Base-by-base conservation (phyloP, 768 basidiomycete genomes). In the Paxillus ammoniavirescens region DNA sequence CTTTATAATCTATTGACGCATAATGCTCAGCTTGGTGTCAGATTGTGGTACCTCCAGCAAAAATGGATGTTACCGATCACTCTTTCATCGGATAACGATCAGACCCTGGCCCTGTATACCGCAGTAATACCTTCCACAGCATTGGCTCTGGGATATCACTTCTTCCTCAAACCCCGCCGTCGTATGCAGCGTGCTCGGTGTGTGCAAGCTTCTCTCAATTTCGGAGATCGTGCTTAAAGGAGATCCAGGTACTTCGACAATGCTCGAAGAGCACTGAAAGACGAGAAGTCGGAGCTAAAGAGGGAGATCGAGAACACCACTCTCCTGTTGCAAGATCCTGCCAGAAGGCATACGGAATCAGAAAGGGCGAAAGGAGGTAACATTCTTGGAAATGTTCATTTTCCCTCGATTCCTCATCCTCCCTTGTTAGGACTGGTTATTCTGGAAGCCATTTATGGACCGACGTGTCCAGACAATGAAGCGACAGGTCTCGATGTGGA, bases 291-390 rank as follows among this genome's bases (percentile, higher is more conserved):
- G 10, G 83, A 82, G 62, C 71, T 82, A 59, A 75, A 79, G 62
- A 77, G 79, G 62, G 82, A 90, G 66, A 82, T 83, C 44, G 79
- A 84, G 56, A 82, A 86, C 8, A 83, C 83, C 7, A 70, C 77
- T 54, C 71, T 69, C 49, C 70, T 95, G 42, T 78, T 96, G 60
- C 79, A 78, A 58, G 86, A 91, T 52, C 76, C 80, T 14, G 89
- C 88, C 13, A 76, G 75, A 64, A 82, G 81, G 61, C 86, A 84
- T 62, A 77, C 76, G 55, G 77, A 83, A 35, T 69, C 77, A 23
- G 91, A 95, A 69, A 78, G 76, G 56, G 75, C 77, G 21, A 83
- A 78, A 69, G 82, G 82, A 74, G 91, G 91, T 87, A 66, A 61
- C 49, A 71, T 58, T 40, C 35, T 44, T 46, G 41, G 50, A 54